Conservation (phyloP, 495 filamentous ascomycete species). For the Immersiella caudata region DNA sequence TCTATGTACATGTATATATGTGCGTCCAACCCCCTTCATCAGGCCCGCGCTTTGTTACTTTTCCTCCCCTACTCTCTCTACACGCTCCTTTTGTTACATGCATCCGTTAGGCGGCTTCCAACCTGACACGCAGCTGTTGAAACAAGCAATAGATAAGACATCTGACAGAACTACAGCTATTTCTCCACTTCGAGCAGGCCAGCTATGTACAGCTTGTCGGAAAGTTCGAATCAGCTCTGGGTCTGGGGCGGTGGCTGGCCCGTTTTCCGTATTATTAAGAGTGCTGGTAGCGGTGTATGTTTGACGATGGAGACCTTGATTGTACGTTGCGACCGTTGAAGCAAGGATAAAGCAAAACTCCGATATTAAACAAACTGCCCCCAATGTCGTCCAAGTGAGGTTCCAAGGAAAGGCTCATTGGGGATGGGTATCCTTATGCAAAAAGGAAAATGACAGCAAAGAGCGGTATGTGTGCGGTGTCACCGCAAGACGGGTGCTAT, state of each 20-base stretch:
- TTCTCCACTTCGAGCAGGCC: neutral
- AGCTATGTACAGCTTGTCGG: neutral
- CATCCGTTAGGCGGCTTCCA: neutral
- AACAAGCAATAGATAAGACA: neutral
- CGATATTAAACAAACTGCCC: neutral
- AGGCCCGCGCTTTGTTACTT: neutral
- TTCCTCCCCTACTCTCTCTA: neutral
- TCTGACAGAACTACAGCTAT: neutral
- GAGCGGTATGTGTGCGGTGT: neutral
- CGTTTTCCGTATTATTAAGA: neutral
- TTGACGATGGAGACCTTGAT: neutral
- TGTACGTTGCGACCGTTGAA: neutral
- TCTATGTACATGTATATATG: slow-evolving; percentile 11
- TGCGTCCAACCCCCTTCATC: neutral
- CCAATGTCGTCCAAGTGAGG: neutral
- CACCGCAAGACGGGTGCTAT: neutral
- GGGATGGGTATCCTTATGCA: slow-evolving; percentile 20
- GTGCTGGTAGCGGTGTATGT: neutral
- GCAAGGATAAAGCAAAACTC: neutral
- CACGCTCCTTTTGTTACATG: neutral
- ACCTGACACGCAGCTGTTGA: neutral
- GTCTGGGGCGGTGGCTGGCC: neutral
- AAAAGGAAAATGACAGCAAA: slow-evolving; percentile 11
- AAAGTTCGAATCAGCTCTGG: neutral
- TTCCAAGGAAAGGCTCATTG: neutral